Conservation (phyloP, 441 rosid species). For the Eutrema salsugineum region DNA sequence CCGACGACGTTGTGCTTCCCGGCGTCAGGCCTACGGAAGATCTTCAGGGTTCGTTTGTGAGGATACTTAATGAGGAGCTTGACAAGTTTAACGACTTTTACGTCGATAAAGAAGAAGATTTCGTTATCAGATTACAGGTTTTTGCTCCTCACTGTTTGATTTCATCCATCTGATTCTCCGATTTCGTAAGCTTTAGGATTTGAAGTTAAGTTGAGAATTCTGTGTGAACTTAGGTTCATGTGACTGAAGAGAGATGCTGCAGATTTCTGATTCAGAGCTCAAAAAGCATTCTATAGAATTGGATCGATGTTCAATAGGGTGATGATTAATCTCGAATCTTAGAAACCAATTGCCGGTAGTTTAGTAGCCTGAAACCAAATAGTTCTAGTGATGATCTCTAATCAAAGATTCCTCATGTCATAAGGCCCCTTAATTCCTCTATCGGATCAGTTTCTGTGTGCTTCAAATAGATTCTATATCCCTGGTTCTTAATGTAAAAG, state of each 20-base stretch:
- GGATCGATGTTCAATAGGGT: neutral
- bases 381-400: neutral
- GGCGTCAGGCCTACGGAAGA: slow-evolving; percentile 30
- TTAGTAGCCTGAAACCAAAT: neutral
- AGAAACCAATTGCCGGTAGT: neutral
- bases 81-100: slow-evolving; percentile 90
- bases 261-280: neutral
- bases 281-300: neutral
- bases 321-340: neutral
- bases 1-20: neutral
- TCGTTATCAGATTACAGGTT: slow-evolving; percentile 89
- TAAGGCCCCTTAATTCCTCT: neutral
- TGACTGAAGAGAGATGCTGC: neutral
- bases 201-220: neutral
- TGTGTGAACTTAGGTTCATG: neutral
- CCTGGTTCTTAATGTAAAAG: neutral
- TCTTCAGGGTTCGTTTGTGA: slow-evolving; percentile 65
- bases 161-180: no score
- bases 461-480: neutral
- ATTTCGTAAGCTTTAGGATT: neutral
- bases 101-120: slow-evolving; percentile 89
- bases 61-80: slow-evolving; percentile 78
- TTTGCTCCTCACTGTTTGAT: neutral
- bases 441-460: neutral
- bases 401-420: neutral